Base-by-base conservation (phyloP, 768 basidiomycete genomes). In the Sporobolomyces pararoseus region DNA sequence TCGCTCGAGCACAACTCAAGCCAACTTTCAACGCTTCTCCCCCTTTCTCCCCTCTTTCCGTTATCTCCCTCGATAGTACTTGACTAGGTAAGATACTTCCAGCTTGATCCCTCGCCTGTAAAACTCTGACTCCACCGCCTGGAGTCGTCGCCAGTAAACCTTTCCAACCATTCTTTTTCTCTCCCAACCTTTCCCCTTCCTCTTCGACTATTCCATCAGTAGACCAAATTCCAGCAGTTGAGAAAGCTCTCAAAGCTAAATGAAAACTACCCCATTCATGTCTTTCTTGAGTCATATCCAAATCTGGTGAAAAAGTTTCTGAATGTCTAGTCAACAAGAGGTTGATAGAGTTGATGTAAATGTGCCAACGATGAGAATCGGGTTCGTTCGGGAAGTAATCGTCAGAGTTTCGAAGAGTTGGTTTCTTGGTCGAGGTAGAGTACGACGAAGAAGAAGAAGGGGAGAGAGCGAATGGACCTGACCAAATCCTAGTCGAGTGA, bases 351-450 rank as follows among this genome's bases (percentile, higher is more conserved):
- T 74, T 75, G 51, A 49, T 46, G n/a, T 63, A 62, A 47, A 75
- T 13, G 47, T 75, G 73, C 68, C 59, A 76, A 5, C 75, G 63
- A 51, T 77, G 76, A n/a, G 70, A 58, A 49, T 71, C 66, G 32
- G 58, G 50, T 19, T 27, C 66, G 49, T 49, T 17, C 10, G 76
- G 76, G 53, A 71, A 73, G 61, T 51, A 77, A 65, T 77, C 76
- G 58, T 77, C 76, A 21, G 52, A 61, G 51, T 67, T 71, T 55
- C 74, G 66, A 27, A 68, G 31, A 14, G 66, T 47, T 27, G 47
- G 35, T 23, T 35, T 23, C 35, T 34, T 34, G 4, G 53, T 27
- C 31, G 51, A 52, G 27, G 51, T 3, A 10, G 58, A 34, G 7
- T 12, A 29, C 13, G 13, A n/a, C 7, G 31, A 51, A 1, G 42